Evolutionary conservation across 768 basidiomycete genomes (phyloP).

Genomic region (Ephemerocybe angulata): DNA sequence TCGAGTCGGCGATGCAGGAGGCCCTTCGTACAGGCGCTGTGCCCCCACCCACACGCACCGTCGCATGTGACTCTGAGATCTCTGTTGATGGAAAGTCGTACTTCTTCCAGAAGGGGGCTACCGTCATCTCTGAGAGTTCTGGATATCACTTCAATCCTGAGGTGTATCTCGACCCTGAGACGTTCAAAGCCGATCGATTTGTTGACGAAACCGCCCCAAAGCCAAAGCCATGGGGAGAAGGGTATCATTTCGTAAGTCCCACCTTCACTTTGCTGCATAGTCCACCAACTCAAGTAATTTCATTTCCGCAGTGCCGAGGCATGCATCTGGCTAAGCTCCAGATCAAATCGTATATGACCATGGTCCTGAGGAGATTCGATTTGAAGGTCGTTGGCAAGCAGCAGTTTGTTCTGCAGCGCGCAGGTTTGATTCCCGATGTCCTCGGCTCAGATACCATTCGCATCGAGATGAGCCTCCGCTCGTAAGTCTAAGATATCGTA

Average conservation of each 20-base stretch:
- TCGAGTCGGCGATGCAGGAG: background rate
- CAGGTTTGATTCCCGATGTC: background rate
- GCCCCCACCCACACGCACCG: background rate
- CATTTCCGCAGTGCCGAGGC: background rate
- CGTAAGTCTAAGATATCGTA: no score
- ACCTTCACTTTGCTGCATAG: background rate
- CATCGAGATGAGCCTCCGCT: background rate
- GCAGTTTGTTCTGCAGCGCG: background rate
- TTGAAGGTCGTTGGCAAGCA: background rate
- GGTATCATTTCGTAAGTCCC: background rate
- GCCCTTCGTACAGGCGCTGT: background rate
- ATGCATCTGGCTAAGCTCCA: background rate
- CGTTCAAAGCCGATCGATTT: background rate
- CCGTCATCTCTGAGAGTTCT: background rate
- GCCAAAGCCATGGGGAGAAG: background rate
- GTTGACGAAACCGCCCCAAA: background rate
- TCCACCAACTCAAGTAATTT: background rate
- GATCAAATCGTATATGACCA: background rate
- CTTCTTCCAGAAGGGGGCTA: background rate
- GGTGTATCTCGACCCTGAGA: background rate
- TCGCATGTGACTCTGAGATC: background rate
- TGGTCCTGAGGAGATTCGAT: background rate
- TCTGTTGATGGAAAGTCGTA: background rate
- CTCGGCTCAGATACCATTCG: background rate
- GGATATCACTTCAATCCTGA: background rate